These are phyloP conservation scores for Aspergillus steynii DNA, from an alignment of 495 filamentous ascomycete genomes.

Conservation along the genomic window DNA sequence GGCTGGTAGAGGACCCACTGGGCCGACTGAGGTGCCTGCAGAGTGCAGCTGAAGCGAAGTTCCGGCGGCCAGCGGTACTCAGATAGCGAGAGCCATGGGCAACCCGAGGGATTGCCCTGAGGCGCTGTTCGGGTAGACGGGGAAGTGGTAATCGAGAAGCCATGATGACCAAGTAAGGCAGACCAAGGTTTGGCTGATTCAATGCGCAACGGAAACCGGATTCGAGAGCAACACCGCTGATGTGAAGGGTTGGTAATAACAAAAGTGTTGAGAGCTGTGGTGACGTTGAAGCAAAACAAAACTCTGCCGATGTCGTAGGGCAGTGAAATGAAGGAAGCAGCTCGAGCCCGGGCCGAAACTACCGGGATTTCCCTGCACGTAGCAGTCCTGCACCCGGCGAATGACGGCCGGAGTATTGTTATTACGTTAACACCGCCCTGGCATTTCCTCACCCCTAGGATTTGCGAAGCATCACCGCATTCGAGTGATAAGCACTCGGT, in stretches of 20 bases:
- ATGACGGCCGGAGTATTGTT: constrained; percentile 40
- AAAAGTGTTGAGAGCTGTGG: background rate
- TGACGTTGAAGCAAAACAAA: background rate
- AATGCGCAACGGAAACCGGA: constrained; percentile 8
- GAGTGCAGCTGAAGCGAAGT: constrained; percentile 16
- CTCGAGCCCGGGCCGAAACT: constrained; percentile 30
- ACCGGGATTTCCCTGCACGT: constrained; percentile 30
- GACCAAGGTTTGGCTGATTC: background rate
- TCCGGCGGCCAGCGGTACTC: constrained; percentile 15
- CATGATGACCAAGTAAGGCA: constrained; percentile 27
- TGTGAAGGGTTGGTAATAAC: background rate
- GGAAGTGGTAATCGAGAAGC: constrained; percentile 43
- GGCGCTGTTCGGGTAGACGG: constrained; percentile 38
- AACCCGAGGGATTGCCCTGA: constrained; percentile 32
- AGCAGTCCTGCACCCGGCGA: constrained; percentile 23
- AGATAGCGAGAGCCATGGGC: constrained; percentile 21
- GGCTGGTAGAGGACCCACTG: constrained; percentile 23
- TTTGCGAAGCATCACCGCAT: background rate
- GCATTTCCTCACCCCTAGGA: constrained; percentile 20
- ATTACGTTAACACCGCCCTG: constrained; percentile 31
- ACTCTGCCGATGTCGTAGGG: background rate
- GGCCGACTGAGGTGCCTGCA: constrained; percentile 4
- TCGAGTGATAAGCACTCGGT: background rate
- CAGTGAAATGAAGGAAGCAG: constrained; percentile 2
- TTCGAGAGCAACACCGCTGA: background rate